These are phyloP conservation scores for Lanzia echinophila DNA, from an alignment of 2,329 filamentous ascomycete genomes.

Conservation along the genomic window DNA sequence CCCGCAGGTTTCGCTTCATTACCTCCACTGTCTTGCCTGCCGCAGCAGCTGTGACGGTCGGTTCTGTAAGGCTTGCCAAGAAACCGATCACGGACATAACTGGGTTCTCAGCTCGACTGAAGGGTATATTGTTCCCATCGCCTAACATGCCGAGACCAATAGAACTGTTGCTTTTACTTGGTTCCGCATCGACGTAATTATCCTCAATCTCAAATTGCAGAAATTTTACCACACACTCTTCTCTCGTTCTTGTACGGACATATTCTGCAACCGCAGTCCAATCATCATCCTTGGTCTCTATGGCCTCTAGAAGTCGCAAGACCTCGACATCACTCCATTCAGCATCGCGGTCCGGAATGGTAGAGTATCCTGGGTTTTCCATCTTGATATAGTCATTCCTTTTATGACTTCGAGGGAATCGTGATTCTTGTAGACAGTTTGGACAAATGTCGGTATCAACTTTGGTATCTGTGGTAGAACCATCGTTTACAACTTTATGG, in stretches of 20 bases:
- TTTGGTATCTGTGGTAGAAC: slow-evolving; percentile 36
- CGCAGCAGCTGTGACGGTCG: slow-evolving; percentile 81
- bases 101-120: slow-evolving; percentile 89
- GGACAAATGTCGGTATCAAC: slow-evolving; percentile 85
- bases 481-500: slow-evolving; percentile 47
- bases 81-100: slow-evolving; percentile 96
- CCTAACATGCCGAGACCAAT: slow-evolving; percentile 61
- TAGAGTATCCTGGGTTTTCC: slow-evolving; percentile 78
- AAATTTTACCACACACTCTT: slow-evolving; percentile 97
- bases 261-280: slow-evolving; percentile 92
- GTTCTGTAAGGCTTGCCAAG: slow-evolving; percentile 84
- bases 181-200: slow-evolving; percentile 83
- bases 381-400: slow-evolving; percentile 80
- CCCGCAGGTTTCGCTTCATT: slow-evolving; percentile 72
- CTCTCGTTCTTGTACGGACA: slow-evolving; percentile 82
- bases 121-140: slow-evolving; percentile 73
- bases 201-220: slow-evolving; percentile 95
- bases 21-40: slow-evolving; percentile 82
- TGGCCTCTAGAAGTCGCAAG: slow-evolving; percentile 78
- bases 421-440: slow-evolving; percentile 78
- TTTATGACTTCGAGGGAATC: slow-evolving; percentile 72
- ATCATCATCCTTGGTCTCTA: slow-evolving; percentile 92
- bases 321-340: slow-evolving; percentile 89
- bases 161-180: slow-evolving; percentile 38
- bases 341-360: slow-evolving; percentile 72